Evolutionary conservation across 495 filamentous ascomycete genomes (phyloP).

Genomic region (Oidiodendron maius): DNA sequence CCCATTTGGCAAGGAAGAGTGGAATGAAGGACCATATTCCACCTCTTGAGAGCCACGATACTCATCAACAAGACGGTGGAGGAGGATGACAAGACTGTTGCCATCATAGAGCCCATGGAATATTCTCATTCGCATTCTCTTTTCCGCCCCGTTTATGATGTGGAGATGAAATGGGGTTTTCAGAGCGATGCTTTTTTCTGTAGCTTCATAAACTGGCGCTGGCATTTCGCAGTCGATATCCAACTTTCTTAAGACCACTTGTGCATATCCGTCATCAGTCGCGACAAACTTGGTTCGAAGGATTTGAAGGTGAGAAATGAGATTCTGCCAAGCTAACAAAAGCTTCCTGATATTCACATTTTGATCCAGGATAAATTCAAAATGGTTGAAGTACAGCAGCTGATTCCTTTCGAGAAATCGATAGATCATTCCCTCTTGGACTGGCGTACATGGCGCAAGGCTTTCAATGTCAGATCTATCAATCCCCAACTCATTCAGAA

Average conservation of each 20-base stretch:
- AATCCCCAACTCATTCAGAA: constrained; percentile 41
- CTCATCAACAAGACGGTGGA: constrained; percentile 47
- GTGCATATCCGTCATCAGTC: constrained; percentile 65
- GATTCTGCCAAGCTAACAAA: constrained; percentile 40
- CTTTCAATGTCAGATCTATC: constrained; percentile 49
- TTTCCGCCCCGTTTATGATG: constrained; percentile 27
- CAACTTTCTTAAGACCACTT: constrained; percentile 50
- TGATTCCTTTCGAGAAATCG: constrained; percentile 49
- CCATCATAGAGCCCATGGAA: constrained; percentile 92
- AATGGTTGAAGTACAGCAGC: constrained; percentile 64
- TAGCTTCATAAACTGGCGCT: constrained; percentile 4
- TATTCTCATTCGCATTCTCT: constrained; percentile 51
- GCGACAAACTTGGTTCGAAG: constrained; percentile 60
- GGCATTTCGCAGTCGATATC: constrained; percentile 37
- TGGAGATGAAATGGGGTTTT: constrained; percentile 31
- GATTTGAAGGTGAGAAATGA: constrained; percentile 45
- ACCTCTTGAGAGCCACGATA: constrained; percentile 27
- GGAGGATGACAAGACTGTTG: constrained; percentile 62
- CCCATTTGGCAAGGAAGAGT: constrained; percentile 46
- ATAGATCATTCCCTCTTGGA: constrained; percentile 77
- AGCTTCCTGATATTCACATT: constrained; percentile 37
- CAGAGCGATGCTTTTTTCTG: constrained; percentile 17
- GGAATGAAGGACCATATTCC: constrained; percentile 39
- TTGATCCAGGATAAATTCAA: constrained; percentile 47
- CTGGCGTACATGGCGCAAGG: constrained; percentile 68